Evolutionary conservation across 2,329 filamentous ascomycete species (phyloP), one percentile per base, ranked within the genome.

Genomic region (Phialophora expanda): DNA sequence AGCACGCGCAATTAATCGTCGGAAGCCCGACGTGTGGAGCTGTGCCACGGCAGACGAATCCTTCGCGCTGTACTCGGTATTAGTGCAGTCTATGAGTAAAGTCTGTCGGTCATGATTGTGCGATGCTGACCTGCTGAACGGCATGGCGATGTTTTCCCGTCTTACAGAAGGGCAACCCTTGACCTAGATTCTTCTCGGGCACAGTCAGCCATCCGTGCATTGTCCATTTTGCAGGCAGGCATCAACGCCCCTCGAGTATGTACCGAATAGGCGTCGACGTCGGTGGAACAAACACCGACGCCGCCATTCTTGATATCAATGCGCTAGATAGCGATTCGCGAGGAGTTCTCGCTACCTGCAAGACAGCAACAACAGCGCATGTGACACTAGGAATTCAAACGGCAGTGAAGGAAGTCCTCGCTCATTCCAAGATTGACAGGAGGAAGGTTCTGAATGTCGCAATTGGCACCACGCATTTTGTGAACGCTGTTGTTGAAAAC

Each of bases 401-500:
- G 9, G 81, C 82, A n/a, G 82, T 85, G 64, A 70, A 75, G 11
- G 77, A 78, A 9, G 78, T 84, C 0, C 71, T 85, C 3, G 66
- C 68, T 4, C 75, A 76, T 28, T 79, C 81, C 0, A 67, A 72
- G 0, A 73, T 82, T 54, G 75, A 79, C 32, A 74, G 78, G 51
- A 69, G 68, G 24, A 75, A 77, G 14, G 78, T 85, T 4, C 71
- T 80, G 46, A 82, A 79, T 41, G 81, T 85, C 12, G 82, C 81
- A 2, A 82, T 85, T 67, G 83, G 83, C 28, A 83, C 81, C 1
- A 82, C 80, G 0, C 81, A 83, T 69, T 84, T 84, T 66, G 80
- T 84, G 70, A 84, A 84, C 71, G 81, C 82, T 0, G 76, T 84
- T 6, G 76, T 83, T 11, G 80, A 83, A 66, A 78, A 78, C 30